Percentiles rank a stretch among this genome's conserved stretches.
Evolutionary conservation across 208 protist species (phyloP).

Genomic region (Trypanosoma rangeli): DNA sequence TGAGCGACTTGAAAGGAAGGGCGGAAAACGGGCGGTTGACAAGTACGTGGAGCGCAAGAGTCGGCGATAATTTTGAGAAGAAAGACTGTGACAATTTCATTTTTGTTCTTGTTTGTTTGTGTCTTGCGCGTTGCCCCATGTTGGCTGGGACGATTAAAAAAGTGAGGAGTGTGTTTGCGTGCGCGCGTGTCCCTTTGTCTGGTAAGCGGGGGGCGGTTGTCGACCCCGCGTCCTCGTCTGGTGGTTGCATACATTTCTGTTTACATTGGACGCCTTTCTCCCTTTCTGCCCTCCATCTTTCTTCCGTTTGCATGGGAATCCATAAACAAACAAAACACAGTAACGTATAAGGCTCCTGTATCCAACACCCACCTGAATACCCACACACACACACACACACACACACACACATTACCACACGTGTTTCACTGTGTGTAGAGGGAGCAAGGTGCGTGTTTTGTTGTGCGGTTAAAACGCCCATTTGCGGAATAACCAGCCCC

Average conservation of each 20-base stretch:
- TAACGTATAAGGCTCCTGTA: too few relatives aligned
- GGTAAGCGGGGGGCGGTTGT: not conserved
- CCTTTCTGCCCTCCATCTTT: not conserved
- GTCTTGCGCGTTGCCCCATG: not conserved
- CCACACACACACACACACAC: not conserved
- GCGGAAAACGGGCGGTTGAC: conserved; percentile 81
- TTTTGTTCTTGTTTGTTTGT: not conserved
- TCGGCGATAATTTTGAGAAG: conserved; percentile 27
- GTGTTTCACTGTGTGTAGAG: not conserved
- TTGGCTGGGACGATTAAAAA: not conserved
- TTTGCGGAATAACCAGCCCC: too few relatives aligned
- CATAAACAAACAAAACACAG: not conserved
- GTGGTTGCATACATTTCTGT: not conserved
- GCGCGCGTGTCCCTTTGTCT: not conserved
- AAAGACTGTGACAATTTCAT: not conserved
- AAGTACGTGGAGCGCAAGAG: conserved; percentile 63
- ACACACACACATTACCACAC: not conserved
- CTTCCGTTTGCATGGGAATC: not conserved
- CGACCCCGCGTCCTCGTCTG: not conserved
- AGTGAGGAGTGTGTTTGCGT: not conserved
- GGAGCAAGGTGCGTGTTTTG: not conserved
- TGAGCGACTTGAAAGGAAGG: conserved; percentile 61
- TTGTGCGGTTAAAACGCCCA: not conserved
- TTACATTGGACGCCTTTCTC: not conserved
- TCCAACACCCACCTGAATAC: too few relatives aligned